Conservation (phyloP, 1,139 yeast species). For the Saccharomycopsis hybrid region DNA sequence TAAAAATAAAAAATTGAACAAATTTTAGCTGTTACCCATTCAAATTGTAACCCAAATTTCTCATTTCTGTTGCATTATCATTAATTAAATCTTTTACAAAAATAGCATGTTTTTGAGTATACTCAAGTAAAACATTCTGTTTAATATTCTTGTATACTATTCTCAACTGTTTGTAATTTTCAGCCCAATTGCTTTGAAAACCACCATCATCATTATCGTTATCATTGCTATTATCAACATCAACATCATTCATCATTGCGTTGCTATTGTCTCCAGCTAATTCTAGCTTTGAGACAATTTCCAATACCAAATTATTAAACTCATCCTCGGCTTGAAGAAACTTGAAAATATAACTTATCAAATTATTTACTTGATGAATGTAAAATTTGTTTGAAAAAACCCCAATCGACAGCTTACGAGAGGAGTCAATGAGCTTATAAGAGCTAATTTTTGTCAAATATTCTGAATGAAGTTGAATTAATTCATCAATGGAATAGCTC, state of each 20-base stretch:
- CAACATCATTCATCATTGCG: not conserved
- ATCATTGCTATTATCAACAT: not conserved
- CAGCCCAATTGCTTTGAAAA: not conserved
- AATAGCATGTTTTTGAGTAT: not conserved
- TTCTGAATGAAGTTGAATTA: slow-evolving; percentile 36
- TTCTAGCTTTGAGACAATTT: slow-evolving; percentile 17
- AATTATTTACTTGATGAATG: slow-evolving; percentile 40
- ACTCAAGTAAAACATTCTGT: not conserved
- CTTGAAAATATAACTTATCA: slow-evolving; percentile 38
- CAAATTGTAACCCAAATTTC: too few species aligned
- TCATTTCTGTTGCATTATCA: not conserved
- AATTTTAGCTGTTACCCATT: too few species aligned
- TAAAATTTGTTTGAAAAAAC: slow-evolving; percentile 36
- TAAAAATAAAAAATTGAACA: too few species aligned
- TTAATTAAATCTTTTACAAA: slow-evolving; percentile 2
- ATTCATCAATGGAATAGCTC: slow-evolving; percentile 40
- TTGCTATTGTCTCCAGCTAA: not conserved
- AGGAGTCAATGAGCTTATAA: slow-evolving; percentile 33
- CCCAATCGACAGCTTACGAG: slow-evolving; percentile 35
- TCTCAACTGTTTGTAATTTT: not conserved
- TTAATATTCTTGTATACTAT: not conserved
- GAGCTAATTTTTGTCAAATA: slow-evolving; percentile 37
- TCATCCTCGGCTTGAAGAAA: slow-evolving; percentile 44
- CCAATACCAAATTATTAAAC: slow-evolving; percentile 32
- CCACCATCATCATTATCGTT: not conserved